These are phyloP conservation scores for Lactifluus echinatus DNA, from an alignment of 768 basidiomycete species.

Conservation along the genomic window DNA sequence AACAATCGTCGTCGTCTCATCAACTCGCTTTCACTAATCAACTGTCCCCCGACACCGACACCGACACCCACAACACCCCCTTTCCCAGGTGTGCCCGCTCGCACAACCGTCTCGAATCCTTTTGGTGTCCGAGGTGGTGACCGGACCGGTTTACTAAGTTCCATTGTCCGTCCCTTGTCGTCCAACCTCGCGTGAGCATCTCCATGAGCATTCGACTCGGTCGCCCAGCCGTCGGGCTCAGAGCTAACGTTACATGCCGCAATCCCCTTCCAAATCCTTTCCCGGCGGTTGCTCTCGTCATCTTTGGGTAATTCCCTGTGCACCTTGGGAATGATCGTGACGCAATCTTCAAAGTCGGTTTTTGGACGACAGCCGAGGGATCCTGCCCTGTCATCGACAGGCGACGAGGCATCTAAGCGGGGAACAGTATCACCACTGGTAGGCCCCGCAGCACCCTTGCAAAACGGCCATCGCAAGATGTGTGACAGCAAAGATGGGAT, in stretches of 20 bases:
- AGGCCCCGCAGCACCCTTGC: neutral
- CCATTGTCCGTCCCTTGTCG: neutral
- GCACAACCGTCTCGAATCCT: neutral
- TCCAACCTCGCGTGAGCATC: neutral
- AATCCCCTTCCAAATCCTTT: constrained; percentile 9
- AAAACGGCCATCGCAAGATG: constrained; percentile 16
- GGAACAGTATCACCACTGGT: neutral
- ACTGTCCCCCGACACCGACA: constrained; percentile 56
- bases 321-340: constrained; percentile 64
- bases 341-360: constrained; percentile 62
- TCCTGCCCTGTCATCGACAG: constrained; percentile 20
- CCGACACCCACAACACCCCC: constrained; percentile 42
- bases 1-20: constrained; percentile 72
- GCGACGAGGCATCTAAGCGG: constrained; percentile 11
- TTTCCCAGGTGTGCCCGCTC: constrained; percentile 17
- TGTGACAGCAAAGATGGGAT: constrained; percentile 8
- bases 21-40: constrained; percentile 69
- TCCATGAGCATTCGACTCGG: neutral
- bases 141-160: neutral
- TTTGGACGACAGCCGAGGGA: constrained; percentile 37
- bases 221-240: neutral
- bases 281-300: constrained; percentile 20
- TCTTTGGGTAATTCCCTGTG: constrained; percentile 22
- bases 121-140: constrained; percentile 13
- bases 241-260: neutral